Conservation (phyloP, 768 basidiomycete genomes). For the Clavaria fumosa region DNA sequence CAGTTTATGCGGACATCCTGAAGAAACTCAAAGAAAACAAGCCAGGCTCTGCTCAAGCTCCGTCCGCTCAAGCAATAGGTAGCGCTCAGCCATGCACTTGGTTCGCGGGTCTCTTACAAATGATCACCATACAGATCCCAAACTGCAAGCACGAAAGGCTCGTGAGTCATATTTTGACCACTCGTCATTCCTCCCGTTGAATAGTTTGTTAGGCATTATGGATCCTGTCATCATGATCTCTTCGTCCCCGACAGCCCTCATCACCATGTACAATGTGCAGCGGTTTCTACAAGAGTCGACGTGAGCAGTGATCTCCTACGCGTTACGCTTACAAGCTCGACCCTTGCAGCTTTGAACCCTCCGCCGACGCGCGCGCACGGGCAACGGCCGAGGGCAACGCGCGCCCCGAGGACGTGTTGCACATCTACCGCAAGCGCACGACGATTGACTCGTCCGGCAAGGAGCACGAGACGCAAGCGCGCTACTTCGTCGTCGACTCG, state of each 20-base stretch:
- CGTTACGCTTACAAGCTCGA: background rate
- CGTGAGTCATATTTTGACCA: constrained; percentile 26
- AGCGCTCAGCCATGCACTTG: constrained; percentile 16
- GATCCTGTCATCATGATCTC: constrained; percentile 97
- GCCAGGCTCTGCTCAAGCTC: constrained; percentile 25
- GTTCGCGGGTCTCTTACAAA: background rate
- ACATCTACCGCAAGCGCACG: constrained; percentile 78
- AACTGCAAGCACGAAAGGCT: constrained; percentile 53
- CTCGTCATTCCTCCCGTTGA: background rate
- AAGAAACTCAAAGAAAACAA: constrained; percentile 64
- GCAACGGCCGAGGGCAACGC: constrained; percentile 56
- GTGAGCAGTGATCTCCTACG: constrained; percentile 24
- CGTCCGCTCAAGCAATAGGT: constrained; percentile 26
- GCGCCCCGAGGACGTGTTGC: constrained; percentile 67
- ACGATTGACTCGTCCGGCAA: constrained; percentile 49
- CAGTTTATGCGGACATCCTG: constrained; percentile 57
- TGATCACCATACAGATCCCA: constrained; percentile 28
- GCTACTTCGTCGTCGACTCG: constrained; percentile 83
- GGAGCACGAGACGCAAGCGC: constrained; percentile 37
- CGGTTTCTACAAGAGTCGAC: constrained; percentile 81
- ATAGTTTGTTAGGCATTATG: constrained; percentile 35
- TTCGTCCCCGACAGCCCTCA: constrained; percentile 83
- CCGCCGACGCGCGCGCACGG: constrained; percentile 57
- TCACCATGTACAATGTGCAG: constrained; percentile 97
- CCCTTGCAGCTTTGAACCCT: constrained; percentile 46